A percentile compares a stretch with the other conserved stretches of the same genome.
These are phyloP conservation scores for Rhynchosporium agropyri DNA, from an alignment of 2,329 filamentous ascomycete genomes.

Conservation along the genomic window DNA sequence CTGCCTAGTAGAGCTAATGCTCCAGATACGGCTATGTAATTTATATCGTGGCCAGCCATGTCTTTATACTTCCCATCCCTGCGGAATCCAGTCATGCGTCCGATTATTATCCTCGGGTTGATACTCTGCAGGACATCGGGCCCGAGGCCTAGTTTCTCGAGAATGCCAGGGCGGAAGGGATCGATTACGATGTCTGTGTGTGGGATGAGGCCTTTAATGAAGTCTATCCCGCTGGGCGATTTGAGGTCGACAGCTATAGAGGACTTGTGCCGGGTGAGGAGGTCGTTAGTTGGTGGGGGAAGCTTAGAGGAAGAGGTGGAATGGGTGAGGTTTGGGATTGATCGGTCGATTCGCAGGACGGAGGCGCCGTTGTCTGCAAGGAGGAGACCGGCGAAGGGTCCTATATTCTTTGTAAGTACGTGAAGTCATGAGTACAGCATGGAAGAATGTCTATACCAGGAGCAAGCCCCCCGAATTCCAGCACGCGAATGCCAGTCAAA, in stretches of 20 bases:
- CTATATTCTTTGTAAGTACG: constrained; percentile 47
- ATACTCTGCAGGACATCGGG: constrained; percentile 64
- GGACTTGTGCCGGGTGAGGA: constrained; percentile 77
- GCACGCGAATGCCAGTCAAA: constrained; percentile 60
- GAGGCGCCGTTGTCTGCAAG: constrained; percentile 88
- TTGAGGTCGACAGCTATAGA: constrained; percentile 84
- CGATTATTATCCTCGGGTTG: constrained; percentile 80
- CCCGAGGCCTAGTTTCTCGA: constrained; percentile 80
- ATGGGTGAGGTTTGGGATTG: constrained; percentile 50
- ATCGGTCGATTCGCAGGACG: constrained; percentile 82
- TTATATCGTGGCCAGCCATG: constrained; percentile 97
- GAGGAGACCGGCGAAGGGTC: constrained; percentile 85
- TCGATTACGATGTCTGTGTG: constrained; percentile 82
- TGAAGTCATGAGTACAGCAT: no score
- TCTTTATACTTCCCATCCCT: constrained; percentile 80
- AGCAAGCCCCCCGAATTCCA: constrained; percentile 67
- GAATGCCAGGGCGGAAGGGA: constrained; percentile 87
- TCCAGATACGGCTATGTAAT: constrained; percentile 89
- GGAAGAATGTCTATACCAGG: constrained; percentile 55
- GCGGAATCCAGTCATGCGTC: constrained; percentile 86
- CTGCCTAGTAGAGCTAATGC: constrained; percentile 77
- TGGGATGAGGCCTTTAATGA: constrained; percentile 67
- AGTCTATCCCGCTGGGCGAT: constrained; percentile 58
- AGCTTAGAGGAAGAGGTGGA: constrained; percentile 42
- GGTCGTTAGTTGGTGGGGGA: constrained; percentile 63